Conservation (phyloP, 768 basidiomycete genomes). For the Termitomyces sp. region DNA sequence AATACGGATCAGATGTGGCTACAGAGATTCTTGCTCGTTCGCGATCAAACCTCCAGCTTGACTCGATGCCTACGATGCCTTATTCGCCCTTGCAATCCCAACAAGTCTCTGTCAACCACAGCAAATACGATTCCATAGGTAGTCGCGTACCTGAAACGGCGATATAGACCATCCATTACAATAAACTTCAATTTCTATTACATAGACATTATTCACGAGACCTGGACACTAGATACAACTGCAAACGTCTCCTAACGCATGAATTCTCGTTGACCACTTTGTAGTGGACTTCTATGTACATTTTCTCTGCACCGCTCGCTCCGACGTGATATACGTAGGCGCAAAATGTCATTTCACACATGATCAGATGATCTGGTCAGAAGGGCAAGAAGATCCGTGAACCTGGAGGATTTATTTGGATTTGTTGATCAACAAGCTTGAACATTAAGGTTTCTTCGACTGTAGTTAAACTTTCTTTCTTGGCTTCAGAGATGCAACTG, state of each 20-base stretch:
- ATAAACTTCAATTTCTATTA: background rate
- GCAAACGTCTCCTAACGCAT: background rate
- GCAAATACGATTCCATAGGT: slow-evolving; percentile 20
- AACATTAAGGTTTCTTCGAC: too few species aligned
- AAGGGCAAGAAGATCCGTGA: too few species aligned
- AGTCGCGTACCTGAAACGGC: slow-evolving; percentile 16
- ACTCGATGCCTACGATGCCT: slow-evolving; percentile 23
- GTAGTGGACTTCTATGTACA: background rate
- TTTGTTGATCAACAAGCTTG: too few species aligned
- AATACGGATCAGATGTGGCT: slow-evolving; percentile 64
- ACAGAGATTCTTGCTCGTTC: slow-evolving; percentile 55
- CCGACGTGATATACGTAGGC: too few species aligned
- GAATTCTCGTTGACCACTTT: background rate
- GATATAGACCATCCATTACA: slow-evolving; percentile 3
- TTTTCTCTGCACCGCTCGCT: too few species aligned
- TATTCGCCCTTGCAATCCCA: slow-evolving; percentile 13
- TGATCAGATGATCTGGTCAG: too few species aligned
- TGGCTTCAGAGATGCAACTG: background rate
- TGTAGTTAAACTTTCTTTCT: background rate
- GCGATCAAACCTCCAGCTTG: slow-evolving; percentile 43
- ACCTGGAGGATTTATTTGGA: too few species aligned
- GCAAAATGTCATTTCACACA: too few species aligned
- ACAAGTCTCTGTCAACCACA: slow-evolving; percentile 7
- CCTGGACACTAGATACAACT: background rate
- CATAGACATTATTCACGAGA: background rate